Evolutionary conservation across 345 rosid genomes (phyloP).

Genomic region (Gossypium longicalyx): DNA sequence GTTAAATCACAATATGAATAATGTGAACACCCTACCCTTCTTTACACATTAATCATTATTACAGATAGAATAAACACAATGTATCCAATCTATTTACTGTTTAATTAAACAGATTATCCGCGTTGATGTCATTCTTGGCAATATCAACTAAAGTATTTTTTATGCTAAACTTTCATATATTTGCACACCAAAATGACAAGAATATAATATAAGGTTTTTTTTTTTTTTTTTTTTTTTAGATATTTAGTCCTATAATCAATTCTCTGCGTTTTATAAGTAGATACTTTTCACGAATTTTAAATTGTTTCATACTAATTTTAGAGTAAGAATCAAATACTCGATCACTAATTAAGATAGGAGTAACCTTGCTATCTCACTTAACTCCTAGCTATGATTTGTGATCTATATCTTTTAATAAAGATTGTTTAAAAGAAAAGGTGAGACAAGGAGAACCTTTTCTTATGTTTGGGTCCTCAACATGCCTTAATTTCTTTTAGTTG

Average conservation of each 20-base stretch:
- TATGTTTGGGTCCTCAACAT: neutral
- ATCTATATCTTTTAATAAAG: too few species aligned
- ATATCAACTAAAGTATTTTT: neutral
- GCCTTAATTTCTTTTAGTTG: neutral
- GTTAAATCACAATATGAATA: slow-evolving; percentile 3
- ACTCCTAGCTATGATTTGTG: too few species aligned
- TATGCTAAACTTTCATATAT: neutral
- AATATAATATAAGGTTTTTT: too few species aligned
- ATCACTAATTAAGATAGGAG: neutral
- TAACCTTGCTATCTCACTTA: too few species aligned
- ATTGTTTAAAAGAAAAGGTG: neutral
- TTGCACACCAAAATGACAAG: neutral
- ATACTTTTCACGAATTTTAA: rapidly evolving
- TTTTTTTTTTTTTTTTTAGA: too few species aligned
- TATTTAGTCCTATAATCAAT: too few species aligned
- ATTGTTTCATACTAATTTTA: too few species aligned
- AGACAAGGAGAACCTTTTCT: neutral
- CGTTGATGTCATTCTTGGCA: neutral
- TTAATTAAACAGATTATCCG: neutral
- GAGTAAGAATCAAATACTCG: neutral
- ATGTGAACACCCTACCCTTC: slow-evolving; percentile 9
- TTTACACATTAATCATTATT: neutral
- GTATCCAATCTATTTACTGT: neutral
- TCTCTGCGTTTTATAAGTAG: rapidly evolving
- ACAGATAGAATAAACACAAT: neutral